Base-by-base conservation (phyloP, 345 rosid genomes). In the Eucalyptus melliodora region DNA sequence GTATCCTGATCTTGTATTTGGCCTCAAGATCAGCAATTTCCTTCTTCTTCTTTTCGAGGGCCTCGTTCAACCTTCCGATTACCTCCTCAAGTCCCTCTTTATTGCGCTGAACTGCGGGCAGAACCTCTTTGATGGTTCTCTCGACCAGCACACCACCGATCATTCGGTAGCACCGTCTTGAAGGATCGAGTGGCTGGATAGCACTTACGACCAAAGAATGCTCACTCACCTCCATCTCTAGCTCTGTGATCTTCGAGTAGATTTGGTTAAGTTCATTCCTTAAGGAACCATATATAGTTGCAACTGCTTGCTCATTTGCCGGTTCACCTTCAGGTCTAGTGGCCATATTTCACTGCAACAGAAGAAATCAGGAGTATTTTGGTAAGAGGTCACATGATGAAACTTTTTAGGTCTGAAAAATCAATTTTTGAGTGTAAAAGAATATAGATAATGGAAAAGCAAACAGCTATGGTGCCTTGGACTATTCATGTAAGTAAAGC, bases 1-100 rank as follows among this genome's bases (percentile, higher is more conserved):
- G 92, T 31, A 97, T 93, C 95, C 97, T 96, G 89, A 97, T 97
- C 92, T 97, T 96, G 93, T 96, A 97, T 91, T 95, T 95, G 1
- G 97, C 92, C 92, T 98, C 99, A 45, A 98, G 94, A 80, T 96
- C 98, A 1, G 96, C 90, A 72, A 96, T 92, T 82, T 97, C 98
- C 88, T 94, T 97, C 92, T 96, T 97, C 93, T 98, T 96, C 93
- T 93, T 97, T 90, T 95, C 96, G 91, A 97, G 53, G 42, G 99
- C 94, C 92, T 98, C 99, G 16, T 98, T 92, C 65, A 97, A 96
- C 95, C 98, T 94, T 72, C 91, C 88, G 21, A 98, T 94, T 34
- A 98, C 98, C 91, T 97, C 99, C 92, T 96, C 99, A 15, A 98
- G 96, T 17, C 99, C 99, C 86, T 95, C 98, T 89, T 97, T 98